Conservation (phyloP, 176 grass and related monocot species). For the Juncus inflexus region DNA sequence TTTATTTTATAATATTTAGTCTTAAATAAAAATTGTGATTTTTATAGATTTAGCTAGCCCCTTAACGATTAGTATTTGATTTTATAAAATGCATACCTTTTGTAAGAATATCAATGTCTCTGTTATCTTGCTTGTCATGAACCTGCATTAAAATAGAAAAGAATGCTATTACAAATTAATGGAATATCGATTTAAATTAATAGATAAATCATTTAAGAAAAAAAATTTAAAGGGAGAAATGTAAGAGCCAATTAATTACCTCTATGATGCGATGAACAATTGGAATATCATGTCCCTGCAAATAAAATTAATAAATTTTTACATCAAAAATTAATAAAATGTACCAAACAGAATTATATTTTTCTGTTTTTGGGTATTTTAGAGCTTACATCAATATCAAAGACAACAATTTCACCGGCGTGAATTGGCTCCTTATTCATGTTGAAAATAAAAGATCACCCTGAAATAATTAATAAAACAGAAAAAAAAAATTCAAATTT, state of each 20-base stretch:
- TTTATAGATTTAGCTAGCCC: neutral
- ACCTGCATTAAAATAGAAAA: slow-evolving; percentile 4
- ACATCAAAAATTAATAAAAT: neutral
- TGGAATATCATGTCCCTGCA: slow-evolving; percentile 42
- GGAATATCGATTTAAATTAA: too few relatives aligned
- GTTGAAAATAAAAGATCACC: slow-evolving; percentile 42
- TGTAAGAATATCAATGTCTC: slow-evolving; percentile 31
- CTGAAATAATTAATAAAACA: slow-evolving; percentile 21
- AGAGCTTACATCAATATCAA: slow-evolving; percentile 35
- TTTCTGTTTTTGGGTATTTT: neutral
- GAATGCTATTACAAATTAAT: too few relatives aligned
- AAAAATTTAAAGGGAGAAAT: neutral
- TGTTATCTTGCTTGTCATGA: slow-evolving; percentile 24
- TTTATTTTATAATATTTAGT: neutral
- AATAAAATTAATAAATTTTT: slow-evolving; percentile 14
- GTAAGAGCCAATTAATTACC: slow-evolving; percentile 18
- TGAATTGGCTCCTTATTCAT: slow-evolving; percentile 44
- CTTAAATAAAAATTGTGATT: neutral
- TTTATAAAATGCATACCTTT: slow-evolving; percentile 22
- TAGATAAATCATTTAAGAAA: neutral
- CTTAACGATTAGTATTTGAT: neutral
- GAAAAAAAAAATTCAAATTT: neutral
- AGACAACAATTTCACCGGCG: slow-evolving; percentile 40
- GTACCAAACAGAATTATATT: neutral
- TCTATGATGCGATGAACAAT: slow-evolving; percentile 45